Conservation (phyloP, 345 rosid genomes). For the Eucalyptus curtisii region DNA sequence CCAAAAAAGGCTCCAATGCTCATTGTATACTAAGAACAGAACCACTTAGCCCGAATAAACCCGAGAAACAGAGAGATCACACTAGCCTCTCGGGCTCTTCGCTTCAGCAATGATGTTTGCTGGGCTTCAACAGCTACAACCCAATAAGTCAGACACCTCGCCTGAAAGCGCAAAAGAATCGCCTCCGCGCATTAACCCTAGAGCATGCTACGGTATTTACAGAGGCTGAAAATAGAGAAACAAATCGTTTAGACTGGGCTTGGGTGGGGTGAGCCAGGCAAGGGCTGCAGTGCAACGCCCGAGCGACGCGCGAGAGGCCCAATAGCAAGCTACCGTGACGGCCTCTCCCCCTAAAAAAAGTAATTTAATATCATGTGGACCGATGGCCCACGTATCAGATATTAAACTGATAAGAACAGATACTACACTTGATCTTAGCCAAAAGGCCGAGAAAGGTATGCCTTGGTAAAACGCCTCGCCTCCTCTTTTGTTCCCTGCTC, state of each 20-base stretch:
- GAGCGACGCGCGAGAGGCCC: not conserved
- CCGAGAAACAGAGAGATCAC: too few relatives aligned
- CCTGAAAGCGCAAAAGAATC: not conserved
- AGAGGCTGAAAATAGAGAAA: fast-evolving
- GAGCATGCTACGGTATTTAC: too few relatives aligned
- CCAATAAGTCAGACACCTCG: not conserved
- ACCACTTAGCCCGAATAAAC: too few relatives aligned
- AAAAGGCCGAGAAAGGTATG: constrained; percentile 65
- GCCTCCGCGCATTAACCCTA: fast-evolving
- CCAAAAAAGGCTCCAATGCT: not conserved
- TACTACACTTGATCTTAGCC: constrained; percentile 62
- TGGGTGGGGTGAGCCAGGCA: not conserved
- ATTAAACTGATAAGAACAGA: constrained; percentile 57
- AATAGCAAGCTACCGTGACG: not conserved
- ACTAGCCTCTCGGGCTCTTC: too few relatives aligned
- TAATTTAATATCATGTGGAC: constrained; percentile 27
- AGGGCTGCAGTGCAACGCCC: not conserved
- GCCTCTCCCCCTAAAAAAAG: constrained; percentile 4
- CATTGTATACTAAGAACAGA: too few relatives aligned
- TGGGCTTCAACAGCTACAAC: not conserved
- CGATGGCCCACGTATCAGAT: constrained; percentile 33
- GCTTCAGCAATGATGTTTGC: not conserved
- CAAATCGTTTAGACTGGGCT: not conserved
- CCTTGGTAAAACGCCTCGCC: fast-evolving
- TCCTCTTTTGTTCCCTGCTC: fast-evolving